phyloP scores from a whole-genome alignment of 2,329 filamentous ascomycete genomes.

The Epichloe sibirici region DNA sequence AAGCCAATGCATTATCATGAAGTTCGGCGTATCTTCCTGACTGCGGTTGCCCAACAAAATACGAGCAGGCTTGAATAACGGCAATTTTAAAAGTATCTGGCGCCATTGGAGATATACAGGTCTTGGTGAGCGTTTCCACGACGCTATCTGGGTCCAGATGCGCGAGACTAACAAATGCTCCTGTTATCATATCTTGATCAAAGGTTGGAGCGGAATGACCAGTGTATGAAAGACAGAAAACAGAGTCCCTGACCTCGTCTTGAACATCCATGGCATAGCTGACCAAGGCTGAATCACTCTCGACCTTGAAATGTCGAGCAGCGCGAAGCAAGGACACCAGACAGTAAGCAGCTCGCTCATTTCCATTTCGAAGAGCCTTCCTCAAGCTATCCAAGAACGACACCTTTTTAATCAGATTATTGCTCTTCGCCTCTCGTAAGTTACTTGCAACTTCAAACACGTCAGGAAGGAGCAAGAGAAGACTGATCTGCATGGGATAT shows the following conservation, averaged over 20 bases:
- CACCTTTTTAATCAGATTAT: constrained; percentile 52
- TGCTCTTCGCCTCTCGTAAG: constrained; percentile 49
- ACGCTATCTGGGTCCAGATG: constrained; percentile 49
- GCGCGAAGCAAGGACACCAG: constrained; percentile 50
- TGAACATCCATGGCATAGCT: constrained; percentile 60
- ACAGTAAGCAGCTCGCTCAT: constrained; percentile 56
- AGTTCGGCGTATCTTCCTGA: constrained; percentile 39
- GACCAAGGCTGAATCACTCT: constrained; percentile 50
- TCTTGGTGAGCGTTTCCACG: constrained; percentile 42
- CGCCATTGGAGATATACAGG: constrained; percentile 43
- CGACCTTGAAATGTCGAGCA: constrained; percentile 49
- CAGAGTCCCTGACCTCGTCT: constrained; percentile 53
- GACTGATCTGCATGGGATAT: constrained; percentile 49
- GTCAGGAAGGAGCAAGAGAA: constrained; percentile 53
- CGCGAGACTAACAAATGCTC: constrained; percentile 51
- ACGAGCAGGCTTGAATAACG: constrained; percentile 48
- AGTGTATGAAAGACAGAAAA: constrained; percentile 42
- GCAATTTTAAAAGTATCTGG: constrained; percentile 51
- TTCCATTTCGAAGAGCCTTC: constrained; percentile 51
- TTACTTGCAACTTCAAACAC: constrained; percentile 60
- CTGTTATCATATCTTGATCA: constrained; percentile 53
- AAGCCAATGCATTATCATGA: constrained; percentile 41
- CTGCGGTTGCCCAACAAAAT: constrained; percentile 44
- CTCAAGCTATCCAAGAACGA: constrained; percentile 50
- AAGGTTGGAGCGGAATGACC: constrained; percentile 37